Percentiles rank a stretch among this genome's conserved stretches.
These are phyloP conservation scores for Onygenales sp. DNA, from an alignment of 2,329 filamentous ascomycete genomes.

Conservation along the genomic window DNA sequence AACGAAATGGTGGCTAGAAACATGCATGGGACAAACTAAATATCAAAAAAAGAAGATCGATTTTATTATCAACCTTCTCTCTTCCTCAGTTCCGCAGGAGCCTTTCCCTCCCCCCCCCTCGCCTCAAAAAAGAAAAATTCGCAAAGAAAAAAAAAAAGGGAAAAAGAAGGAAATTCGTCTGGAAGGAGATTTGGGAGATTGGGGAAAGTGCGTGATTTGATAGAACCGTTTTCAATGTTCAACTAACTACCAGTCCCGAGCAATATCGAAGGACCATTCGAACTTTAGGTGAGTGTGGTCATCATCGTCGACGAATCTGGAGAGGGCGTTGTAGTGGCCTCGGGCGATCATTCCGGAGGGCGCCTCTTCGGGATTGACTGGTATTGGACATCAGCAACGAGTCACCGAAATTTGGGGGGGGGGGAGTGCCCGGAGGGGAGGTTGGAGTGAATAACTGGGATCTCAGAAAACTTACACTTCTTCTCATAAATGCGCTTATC, in stretches of 20 bases:
- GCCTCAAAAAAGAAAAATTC: neutral
- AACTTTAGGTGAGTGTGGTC: slow-evolving; percentile 83
- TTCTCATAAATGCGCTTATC: slow-evolving; percentile 80
- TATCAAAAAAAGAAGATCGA: no score
- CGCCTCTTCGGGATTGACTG: slow-evolving; percentile 85
- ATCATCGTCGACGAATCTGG: slow-evolving; percentile 92
- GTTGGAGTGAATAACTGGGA: slow-evolving; percentile 11
- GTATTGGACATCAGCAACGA: neutral
- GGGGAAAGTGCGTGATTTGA: no score
- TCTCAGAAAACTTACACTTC: slow-evolving; percentile 57
- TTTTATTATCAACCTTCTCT: no score
- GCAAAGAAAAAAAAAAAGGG: neutral
- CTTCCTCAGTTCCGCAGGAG: no score
- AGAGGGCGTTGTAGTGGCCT: slow-evolving; percentile 80
- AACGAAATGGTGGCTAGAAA: no score
- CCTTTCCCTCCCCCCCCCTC: neutral
- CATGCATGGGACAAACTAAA: no score
- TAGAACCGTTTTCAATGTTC: neutral
- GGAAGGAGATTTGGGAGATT: no score
- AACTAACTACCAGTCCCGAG: slow-evolving; percentile 69
- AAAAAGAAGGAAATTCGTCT: slow-evolving; percentile 3
- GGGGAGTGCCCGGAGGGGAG: neutral
- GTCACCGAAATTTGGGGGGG: neutral
- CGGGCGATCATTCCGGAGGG: slow-evolving; percentile 83
- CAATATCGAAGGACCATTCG: slow-evolving; percentile 92